Evolutionary conservation across 2,329 filamentous ascomycete genomes (phyloP), one percentile per base, ranked within the genome.

Genomic region (Apiospora pterosperma): DNA sequence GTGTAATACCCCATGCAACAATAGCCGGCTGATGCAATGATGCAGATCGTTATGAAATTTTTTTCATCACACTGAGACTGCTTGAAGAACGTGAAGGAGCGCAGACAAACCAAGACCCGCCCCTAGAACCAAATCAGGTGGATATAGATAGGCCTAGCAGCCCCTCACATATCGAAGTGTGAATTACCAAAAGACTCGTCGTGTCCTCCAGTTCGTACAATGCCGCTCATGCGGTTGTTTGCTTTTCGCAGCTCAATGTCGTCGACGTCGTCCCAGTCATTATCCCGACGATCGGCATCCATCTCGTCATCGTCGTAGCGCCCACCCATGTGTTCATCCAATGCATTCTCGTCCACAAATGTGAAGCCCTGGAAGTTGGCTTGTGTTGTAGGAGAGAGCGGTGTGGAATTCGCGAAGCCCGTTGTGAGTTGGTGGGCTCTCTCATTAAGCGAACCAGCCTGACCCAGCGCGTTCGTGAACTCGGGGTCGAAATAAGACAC

Each of bases 311-410:
- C 81, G 59, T 86, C 82, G 63, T 76, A 78, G 66, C 80, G 73
- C 63, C 75, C 83, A 64, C 80, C 79, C 88, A 92, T 93, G 69
- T 96, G 90, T 68, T 95, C 92, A 62, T 98, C 94, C 64, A 99
- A 89, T 2, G 92, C 92, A 74, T 92, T 97, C 80, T 98, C 95
- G 72, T 98, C 96, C n/a, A 98, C 96, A 76, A 97, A 99, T 0
- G 96, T 99, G 78, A 99, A 99, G 38, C 96, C 96, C 74, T 96
- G 92, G 82, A 99, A 99, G 75, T 98, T 97, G 68, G 95, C 96
- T 79, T 99, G 96, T 79, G 97, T 94, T 2, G 93, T 96, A 0
- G 96, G 96, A 16, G 93, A 97, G 28, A 99, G 83, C 0, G 96
- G 96, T 0, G 96, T 99, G 16, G 92, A 97, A 8, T 62, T 62